Conservation (phyloP, 2,329 filamentous ascomycete genomes). For the Venturiaceae sp. region DNA sequence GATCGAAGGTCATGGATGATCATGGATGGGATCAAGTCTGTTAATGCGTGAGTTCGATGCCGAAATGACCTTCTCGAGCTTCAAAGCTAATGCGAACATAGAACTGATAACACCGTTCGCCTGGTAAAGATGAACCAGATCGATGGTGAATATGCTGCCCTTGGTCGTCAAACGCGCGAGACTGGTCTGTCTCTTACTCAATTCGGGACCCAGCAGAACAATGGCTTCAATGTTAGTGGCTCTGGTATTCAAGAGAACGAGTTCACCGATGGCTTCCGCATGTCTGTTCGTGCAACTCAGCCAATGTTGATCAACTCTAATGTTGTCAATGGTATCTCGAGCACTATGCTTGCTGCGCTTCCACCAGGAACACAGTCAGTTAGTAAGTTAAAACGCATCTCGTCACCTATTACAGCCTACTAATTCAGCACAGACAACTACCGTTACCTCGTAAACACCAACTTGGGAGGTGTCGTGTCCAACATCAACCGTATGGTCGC, state of each 20-base stretch:
- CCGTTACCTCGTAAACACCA: conserved; percentile 24
- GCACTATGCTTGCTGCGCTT: conserved; percentile 22
- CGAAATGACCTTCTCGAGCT: no score
- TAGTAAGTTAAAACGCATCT: conserved; percentile 15
- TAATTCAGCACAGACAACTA: conserved; percentile 18
- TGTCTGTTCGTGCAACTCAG: conserved; percentile 24
- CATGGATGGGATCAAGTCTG: conserved; percentile 24
- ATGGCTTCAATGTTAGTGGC: conserved; percentile 21
- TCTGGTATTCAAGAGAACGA: conserved; percentile 28
- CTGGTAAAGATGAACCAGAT: conserved; percentile 24
- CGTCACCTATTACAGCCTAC: neutral
- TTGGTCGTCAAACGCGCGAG: conserved; percentile 26
- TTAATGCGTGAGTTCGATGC: conserved; percentile 18
- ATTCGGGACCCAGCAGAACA: conserved; percentile 19
- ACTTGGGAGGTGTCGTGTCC: conserved; percentile 22
- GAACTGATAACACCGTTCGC: conserved; percentile 25
- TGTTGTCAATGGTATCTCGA: conserved; percentile 23
- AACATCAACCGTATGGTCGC: conserved; percentile 25
- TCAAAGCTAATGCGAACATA: conserved; percentile 10
- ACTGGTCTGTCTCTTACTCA: conserved; percentile 22
- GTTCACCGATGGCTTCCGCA: conserved; percentile 27
- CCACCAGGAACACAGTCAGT: conserved; percentile 17
- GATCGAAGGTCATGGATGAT: conserved; percentile 28
- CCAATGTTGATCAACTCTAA: conserved; percentile 26
- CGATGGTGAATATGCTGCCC: conserved; percentile 26